Evolutionary conservation across 805 yeast genomes (phyloP), one percentile per base, ranked within the genome.

Genomic region (Barnettozyma vustinii): DNA sequence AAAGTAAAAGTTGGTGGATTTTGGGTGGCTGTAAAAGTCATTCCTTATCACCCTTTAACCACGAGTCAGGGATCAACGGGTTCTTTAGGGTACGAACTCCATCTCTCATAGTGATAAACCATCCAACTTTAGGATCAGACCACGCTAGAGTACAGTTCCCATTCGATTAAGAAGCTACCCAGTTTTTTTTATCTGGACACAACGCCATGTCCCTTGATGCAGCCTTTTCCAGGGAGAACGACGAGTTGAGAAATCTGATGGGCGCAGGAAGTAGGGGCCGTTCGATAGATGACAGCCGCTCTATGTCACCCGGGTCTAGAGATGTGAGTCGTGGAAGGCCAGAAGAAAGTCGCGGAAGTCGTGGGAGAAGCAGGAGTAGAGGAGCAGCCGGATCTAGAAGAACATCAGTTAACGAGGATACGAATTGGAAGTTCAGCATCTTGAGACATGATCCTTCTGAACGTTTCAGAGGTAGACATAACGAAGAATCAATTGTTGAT

Each of bases 381-480:
- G 51, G 61, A 35, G 61, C 66, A 0, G 57, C 68, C 7, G 41
- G 42, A 15, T 39, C 42, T n/a, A 39, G 42, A 39, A 39, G 42
- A 39, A 39, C 42, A 19, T 39, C 42, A n/a, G 18, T 39, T 23
- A 59, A 61, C 13, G 62, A 72, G 32, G 62, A 62, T 19, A 39
- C 27, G 15, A 60, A 58, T 33, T 60, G 50, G 48, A 77, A 76
- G 56, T 84, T 85, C 81, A 77, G 87, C 0, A 81, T 86, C 39
- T 73, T 87, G 43, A 76, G 78, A 47, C 86, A 81, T 56, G 91
- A 86, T 57, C 95, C 95, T 0, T 81, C 83, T 53, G 85, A 83
- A 57, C 68, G 94, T 50, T 62, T 84, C 33, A 59, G 30, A 25
- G 61, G 54, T n/a, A 37, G 56, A 27, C 57, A 52, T 12, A 56